Base-by-base conservation (phyloP, 2,329 filamentous ascomycete species). In the Penicillium fuscoglaucum region DNA sequence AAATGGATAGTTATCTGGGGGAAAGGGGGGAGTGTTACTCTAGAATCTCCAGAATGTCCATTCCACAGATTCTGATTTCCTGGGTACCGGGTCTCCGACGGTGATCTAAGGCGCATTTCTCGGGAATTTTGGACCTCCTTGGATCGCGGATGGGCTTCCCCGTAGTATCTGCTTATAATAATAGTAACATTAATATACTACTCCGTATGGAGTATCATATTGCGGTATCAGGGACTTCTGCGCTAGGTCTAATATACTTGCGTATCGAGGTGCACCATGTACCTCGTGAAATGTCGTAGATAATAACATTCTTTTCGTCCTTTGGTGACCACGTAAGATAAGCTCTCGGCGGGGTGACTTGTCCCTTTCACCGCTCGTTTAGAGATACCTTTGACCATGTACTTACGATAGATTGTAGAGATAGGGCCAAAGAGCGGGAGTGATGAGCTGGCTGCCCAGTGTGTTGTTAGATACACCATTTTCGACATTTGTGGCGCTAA, bases 41-140 rank as follows among this genome's bases (percentile, higher is more conserved):
- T n/a, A 57, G 26, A 52, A 46, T 57, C 24, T 45, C 47, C n/a
- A 57, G 54, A 57, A 57, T 57, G 55, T 31, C 43, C 55, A 57
- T 57, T 40, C 55, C 55, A 43, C 33, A 17, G 6, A 35, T 12
- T 19, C 24, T 50, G 57, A 57, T 56, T 60, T 54, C 57, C 60
- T 54, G 61, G 54, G 10, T 50, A 15, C 45, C 39, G 59, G 61
- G 53, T 56, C 56, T 47, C 53, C 56, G 57, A 45, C 31, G 31
- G 54, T 45, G 29, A 21, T 24, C 6, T n/a, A 43, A 17, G 47
- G 54, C 40, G 40, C 40, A 45, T 46, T 35, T 31, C 7, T 43
- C n/a, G 15, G 56, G 35, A 39, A 54, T 51, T 33, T 29, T 17
- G 46, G 17, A 40, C 39, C 45, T 43, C 52, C 24, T 45, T 35